These are phyloP conservation scores for Ceratocystis huliohia DNA, from an alignment of 2,329 filamentous ascomycete species.

Conservation along the genomic window DNA sequence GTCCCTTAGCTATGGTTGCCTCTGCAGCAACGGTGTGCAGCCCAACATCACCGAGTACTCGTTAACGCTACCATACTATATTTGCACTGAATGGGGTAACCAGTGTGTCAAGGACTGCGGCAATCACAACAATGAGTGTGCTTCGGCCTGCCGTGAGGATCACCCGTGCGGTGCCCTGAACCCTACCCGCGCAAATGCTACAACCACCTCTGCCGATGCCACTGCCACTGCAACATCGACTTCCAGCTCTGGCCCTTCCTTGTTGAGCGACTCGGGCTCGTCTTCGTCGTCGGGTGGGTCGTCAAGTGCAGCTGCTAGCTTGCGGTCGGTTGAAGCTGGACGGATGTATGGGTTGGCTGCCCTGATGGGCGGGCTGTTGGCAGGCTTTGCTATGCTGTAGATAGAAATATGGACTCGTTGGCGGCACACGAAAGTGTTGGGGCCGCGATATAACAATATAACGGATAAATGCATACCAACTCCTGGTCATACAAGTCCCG, in stretches of 20 bases:
- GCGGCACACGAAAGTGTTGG: background rate
- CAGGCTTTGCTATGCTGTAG: slow-evolving; percentile 33
- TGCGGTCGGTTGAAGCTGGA: slow-evolving; percentile 27
- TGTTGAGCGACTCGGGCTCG: slow-evolving; percentile 21
- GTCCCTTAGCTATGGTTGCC: slow-evolving; percentile 54
- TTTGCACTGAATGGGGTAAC: slow-evolving; percentile 58
- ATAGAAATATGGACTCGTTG: background rate
- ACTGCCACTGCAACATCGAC: slow-evolving; percentile 25
- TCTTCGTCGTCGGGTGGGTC: slow-evolving; percentile 18
- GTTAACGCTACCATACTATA: slow-evolving; percentile 64
- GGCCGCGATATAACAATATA: background rate
- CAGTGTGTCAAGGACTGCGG: slow-evolving; percentile 52
- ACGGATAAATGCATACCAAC: background rate
- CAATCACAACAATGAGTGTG: slow-evolving; percentile 42
- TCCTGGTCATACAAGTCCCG: background rate
- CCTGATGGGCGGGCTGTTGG: slow-evolving; percentile 31
- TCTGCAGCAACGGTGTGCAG: slow-evolving; percentile 52
- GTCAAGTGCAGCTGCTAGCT: slow-evolving; percentile 9
- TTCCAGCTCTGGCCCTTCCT: slow-evolving; percentile 6
- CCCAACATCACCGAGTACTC: slow-evolving; percentile 69
- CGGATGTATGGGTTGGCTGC: slow-evolving; percentile 31
- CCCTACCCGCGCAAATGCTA: slow-evolving; percentile 47
- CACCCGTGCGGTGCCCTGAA: slow-evolving; percentile 60
- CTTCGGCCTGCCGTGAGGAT: slow-evolving; percentile 47
- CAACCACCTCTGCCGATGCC: slow-evolving; percentile 32